Conservation (phyloP, 306 rosid genomes). For the Citrullus mucosospermus region DNA sequence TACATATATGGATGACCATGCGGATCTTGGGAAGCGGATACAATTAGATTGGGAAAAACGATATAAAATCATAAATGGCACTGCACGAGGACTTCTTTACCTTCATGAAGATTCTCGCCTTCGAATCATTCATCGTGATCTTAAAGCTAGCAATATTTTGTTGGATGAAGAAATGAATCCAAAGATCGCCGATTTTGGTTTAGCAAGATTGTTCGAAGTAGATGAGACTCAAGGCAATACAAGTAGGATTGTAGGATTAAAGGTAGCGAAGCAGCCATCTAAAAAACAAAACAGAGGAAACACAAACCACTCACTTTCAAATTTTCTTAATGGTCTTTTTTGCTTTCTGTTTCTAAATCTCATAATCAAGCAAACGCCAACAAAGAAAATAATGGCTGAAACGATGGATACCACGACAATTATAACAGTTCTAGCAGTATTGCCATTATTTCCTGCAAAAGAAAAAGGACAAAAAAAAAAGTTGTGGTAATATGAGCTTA, state of each 20-base stretch:
- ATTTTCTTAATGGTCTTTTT: background rate
- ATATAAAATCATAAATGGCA: background rate
- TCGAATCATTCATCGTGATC: slow-evolving; percentile 4
- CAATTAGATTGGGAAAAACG: background rate
- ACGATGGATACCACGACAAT: background rate
- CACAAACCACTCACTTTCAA: background rate
- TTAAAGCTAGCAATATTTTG: slow-evolving; percentile 4
- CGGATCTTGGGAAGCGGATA: background rate
- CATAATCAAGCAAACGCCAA: background rate
- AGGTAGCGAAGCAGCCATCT: too few species aligned
- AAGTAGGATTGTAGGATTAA: background rate
- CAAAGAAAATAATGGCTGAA: background rate
- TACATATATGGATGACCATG: background rate
- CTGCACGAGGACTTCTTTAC: background rate
- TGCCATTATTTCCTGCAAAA: background rate
- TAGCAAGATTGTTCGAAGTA: background rate
- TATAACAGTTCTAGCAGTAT: background rate
- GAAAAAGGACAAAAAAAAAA: too few species aligned
- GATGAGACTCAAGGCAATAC: slow-evolving; percentile 1
- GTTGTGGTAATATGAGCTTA: too few species aligned
- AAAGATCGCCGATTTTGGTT: background rate
- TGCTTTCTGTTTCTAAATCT: background rate
- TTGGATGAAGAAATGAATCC: background rate
- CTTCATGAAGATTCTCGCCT: slow-evolving; percentile 3
- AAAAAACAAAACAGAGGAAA: background rate